These are phyloP conservation scores for Gonapodya sp. DNA, from an alignment of 192 early-diverging fungal species.

Conservation along the genomic window DNA sequence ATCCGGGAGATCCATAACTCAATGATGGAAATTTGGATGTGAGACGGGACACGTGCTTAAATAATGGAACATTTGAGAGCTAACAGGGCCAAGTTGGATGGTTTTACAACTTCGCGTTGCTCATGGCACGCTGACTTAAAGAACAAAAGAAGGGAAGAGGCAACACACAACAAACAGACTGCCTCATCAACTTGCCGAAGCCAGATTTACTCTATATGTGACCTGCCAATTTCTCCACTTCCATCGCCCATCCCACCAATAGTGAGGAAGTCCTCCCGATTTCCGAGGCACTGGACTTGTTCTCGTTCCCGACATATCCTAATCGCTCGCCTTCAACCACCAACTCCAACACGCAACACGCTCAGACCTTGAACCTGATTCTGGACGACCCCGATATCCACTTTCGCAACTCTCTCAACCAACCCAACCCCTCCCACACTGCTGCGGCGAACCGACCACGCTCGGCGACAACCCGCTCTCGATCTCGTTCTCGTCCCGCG, in stretches of 20 bases:
- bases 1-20: too few species aligned
- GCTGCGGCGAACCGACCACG: neutral
- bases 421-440: neutral
- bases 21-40: too few species aligned
- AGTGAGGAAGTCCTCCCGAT: conserved; percentile 23
- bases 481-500: neutral
- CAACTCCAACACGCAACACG: too few species aligned
- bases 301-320: conserved; percentile 5
- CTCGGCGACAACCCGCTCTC: neutral
- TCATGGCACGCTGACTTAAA: too few species aligned
- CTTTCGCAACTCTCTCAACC: neutral
- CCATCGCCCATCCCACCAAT: neutral
- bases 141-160: too few species aligned
- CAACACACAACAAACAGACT: too few species aligned
- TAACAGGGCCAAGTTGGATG: too few species aligned
- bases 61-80: too few species aligned
- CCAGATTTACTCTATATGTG: neutral
- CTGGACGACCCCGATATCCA: neutral
- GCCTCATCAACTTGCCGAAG: too few species aligned
- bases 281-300: conserved; percentile 18
- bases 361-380: too few species aligned
- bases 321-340: neutral
- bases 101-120: too few species aligned
- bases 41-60: too few species aligned
- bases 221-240: neutral